Evolutionary conservation across 192 early-diverging fungal species (phyloP).

Genomic region (Anaeromyces robustus): DNA sequence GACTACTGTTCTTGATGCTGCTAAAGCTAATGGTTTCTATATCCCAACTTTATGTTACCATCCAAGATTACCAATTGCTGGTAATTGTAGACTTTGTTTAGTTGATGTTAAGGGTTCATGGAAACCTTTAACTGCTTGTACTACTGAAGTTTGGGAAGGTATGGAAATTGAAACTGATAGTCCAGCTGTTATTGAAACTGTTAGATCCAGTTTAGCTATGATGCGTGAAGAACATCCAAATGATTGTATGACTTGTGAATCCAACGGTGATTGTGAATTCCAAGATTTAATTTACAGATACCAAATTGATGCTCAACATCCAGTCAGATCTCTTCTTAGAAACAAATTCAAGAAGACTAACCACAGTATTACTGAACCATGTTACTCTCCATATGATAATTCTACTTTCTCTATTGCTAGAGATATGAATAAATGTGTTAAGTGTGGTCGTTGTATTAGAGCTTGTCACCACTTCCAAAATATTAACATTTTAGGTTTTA

Average conservation of each 20-base stretch:
- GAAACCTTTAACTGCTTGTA: slow-evolving; percentile 92
- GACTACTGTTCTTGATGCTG: neutral
- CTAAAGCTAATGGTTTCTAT: neutral
- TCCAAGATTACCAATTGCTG: slow-evolving; percentile 87
- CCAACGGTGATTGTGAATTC: slow-evolving; percentile 1
- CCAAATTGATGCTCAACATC: neutral
- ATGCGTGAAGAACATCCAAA: slow-evolving; percentile 1
- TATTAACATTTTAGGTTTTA: neutral
- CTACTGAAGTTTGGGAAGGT: slow-evolving; percentile 91
- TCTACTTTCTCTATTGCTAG: neutral
- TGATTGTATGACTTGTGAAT: slow-evolving; percentile 3
- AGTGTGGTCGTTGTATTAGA: slow-evolving; percentile 1
- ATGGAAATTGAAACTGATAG: slow-evolving; percentile 95
- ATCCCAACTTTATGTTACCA: slow-evolving; percentile 59
- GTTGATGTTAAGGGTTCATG: slow-evolving; percentile 94
- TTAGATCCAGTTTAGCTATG: neutral
- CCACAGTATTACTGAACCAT: neutral
- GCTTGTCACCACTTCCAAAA: slow-evolving; percentile 2
- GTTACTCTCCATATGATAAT: neutral
- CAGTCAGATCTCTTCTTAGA: neutral
- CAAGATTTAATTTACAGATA: slow-evolving; percentile 1
- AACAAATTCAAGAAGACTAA: neutral
- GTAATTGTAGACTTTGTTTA: slow-evolving; percentile 99
- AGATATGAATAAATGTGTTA: slow-evolving; percentile 2
- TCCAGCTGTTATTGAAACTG: slow-evolving; percentile 47